phyloP scores from a whole-genome alignment of 1,284 basidiomycete species.

The Ganoderma leucocontextum region DNA sequence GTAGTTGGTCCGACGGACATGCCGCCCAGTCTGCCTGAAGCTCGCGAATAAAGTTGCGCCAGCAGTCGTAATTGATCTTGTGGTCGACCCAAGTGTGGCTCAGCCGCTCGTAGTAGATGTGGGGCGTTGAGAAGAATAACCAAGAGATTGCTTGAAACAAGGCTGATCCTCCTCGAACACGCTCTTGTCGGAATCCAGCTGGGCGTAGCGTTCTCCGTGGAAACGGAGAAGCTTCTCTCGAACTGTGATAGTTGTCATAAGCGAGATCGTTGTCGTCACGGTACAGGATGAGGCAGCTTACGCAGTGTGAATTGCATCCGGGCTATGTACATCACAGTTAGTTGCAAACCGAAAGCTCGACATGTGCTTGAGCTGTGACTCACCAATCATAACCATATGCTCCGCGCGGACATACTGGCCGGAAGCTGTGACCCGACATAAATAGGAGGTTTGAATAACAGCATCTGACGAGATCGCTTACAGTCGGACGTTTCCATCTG shows the following conservation, averaged over 20 bases:
- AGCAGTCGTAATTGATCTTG: constrained; percentile 34
- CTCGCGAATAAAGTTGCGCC: constrained; percentile 34
- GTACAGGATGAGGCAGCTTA: neutral
- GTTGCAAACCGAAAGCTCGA: neutral
- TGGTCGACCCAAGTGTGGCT: constrained; percentile 37
- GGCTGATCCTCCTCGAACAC: constrained; percentile 18
- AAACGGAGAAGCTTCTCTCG: constrained; percentile 28
- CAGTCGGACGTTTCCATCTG: neutral
- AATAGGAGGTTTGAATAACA: neutral
- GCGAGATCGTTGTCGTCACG: neutral
- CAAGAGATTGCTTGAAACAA: constrained; percentile 33
- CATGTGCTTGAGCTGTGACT: neutral
- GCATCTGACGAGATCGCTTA: neutral
- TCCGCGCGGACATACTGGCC: neutral
- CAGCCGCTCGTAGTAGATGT: constrained; percentile 33
- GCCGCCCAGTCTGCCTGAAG: constrained; percentile 39
- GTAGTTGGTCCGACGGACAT: neutral
- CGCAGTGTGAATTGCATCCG: neutral
- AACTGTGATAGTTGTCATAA: neutral
- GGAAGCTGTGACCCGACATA: neutral
- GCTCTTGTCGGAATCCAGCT: constrained; percentile 30
- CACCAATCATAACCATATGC: neutral
- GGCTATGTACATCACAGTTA: neutral
- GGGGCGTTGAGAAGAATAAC: constrained; percentile 36
- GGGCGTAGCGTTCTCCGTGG: constrained; percentile 36